These are phyloP conservation scores for Gentiana macrophylla DNA, from an alignment of 257 asterid genomes.

Conservation along the genomic window DNA sequence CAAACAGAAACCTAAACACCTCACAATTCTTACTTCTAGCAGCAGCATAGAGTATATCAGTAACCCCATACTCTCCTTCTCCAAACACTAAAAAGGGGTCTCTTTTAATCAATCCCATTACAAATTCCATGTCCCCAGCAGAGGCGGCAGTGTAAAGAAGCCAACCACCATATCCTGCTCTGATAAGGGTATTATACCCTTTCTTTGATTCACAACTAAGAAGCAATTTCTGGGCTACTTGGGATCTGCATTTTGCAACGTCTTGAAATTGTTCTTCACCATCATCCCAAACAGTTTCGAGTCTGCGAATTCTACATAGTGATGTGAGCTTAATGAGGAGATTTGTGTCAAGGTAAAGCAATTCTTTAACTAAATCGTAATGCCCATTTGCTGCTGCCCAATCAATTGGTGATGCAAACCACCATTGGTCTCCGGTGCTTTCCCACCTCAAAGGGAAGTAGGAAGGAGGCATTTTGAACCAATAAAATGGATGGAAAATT, in stretches of 20 bases:
- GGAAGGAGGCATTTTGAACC: slow-evolving; percentile 29
- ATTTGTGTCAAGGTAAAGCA: slow-evolving; percentile 66
- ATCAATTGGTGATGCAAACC: slow-evolving; percentile 96
- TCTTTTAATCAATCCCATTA: slow-evolving; percentile 45
- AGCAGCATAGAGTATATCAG: slow-evolving; percentile 77
- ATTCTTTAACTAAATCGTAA: slow-evolving; percentile 71
- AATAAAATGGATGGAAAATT: background rate
- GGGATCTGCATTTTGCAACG: slow-evolving; percentile 58
- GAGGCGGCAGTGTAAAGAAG: slow-evolving; percentile 87
- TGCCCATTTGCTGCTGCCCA: slow-evolving; percentile 98
- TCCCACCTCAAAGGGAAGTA: slow-evolving; percentile 83
- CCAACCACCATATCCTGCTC: slow-evolving; percentile 98
- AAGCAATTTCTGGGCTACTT: slow-evolving; percentile 57
- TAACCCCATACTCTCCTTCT: slow-evolving; percentile 90
- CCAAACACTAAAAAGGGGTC: slow-evolving; percentile 78
- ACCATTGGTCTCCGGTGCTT: slow-evolving; percentile 86
- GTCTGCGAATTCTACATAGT: slow-evolving; percentile 66
- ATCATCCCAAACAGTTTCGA: slow-evolving; percentile 90
- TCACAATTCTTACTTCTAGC: slow-evolving; percentile 53
- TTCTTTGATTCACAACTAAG: slow-evolving; percentile 39
- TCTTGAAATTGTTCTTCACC: slow-evolving; percentile 43
- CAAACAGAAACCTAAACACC: slow-evolving; percentile 55
- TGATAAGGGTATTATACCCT: slow-evolving; percentile 56
- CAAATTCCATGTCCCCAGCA: slow-evolving; percentile 63
- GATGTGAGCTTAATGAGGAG: slow-evolving; percentile 82